These are phyloP conservation scores for Pulveroboletus frians DNA, from an alignment of 768 basidiomycete species.

Conservation along the genomic window DNA sequence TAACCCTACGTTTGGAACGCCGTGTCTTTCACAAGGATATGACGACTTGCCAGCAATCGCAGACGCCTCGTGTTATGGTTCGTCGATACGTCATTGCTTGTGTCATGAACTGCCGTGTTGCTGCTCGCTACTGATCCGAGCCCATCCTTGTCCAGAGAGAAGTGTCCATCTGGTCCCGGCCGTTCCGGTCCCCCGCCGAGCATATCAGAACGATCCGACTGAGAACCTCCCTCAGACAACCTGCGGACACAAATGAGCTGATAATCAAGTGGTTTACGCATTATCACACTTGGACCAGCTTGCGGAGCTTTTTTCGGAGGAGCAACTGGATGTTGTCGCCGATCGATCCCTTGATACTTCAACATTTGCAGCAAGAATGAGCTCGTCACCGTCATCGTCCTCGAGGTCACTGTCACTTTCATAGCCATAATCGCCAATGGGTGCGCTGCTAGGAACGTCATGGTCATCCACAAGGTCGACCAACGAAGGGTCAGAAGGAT, in stretches of 20 bases:
- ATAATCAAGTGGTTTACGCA: not conserved
- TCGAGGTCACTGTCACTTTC: constrained; percentile 35
- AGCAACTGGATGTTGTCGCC: not conserved
- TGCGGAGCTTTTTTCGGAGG: not conserved
- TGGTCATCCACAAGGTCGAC: constrained; percentile 11
- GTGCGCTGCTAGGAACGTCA: constrained; percentile 5
- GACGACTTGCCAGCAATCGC: constrained; percentile 18
- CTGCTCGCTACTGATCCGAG: constrained; percentile 4
- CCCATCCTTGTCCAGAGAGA: not conserved
- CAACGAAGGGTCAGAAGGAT: constrained; percentile 9
- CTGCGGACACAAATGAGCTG: constrained; percentile 6
- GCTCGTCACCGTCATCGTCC: constrained; percentile 26
- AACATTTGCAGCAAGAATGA: not conserved
- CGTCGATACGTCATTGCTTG: not conserved
- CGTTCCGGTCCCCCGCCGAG: constrained; percentile 18
- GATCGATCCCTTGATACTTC: not conserved
- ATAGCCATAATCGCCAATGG: constrained; percentile 27
- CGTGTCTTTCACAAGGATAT: constrained; percentile 24
- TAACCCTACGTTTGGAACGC: constrained; percentile 26
- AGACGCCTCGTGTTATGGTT: constrained; percentile 5
- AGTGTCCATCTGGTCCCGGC: not conserved
- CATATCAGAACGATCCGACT: constrained; percentile 13
- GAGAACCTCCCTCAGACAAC: constrained; percentile 11
- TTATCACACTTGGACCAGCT: constrained; percentile 1
- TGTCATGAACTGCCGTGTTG: constrained; percentile 3